Percentiles rank a stretch among this genome's conserved stretches.
Evolutionary conservation across 192 early-diverging fungal genomes (phyloP).

Genomic region (Coemansia asiatica): DNA sequence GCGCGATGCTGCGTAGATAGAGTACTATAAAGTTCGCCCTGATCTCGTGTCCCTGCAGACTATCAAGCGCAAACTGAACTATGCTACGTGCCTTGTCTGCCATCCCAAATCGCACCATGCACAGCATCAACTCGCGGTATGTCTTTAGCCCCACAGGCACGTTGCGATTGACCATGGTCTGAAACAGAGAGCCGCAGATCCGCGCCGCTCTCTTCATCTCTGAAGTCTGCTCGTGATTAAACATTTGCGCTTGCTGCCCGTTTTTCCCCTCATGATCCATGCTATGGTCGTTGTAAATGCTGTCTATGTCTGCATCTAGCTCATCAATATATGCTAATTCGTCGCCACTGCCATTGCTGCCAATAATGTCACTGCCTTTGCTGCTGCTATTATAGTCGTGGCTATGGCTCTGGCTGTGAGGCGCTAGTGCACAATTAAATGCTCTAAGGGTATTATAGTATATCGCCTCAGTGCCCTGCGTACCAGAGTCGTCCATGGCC

Average conservation of each 20-base stretch:
- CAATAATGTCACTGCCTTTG: neutral
- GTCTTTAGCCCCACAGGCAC: constrained; percentile 23
- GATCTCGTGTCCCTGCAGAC: constrained; percentile 13
- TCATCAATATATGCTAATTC: constrained; percentile 28
- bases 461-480: constrained; percentile 27
- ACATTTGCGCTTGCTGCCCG: neutral
- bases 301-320: constrained; percentile 15
- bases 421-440: constrained; percentile 19
- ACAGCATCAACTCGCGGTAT: constrained; percentile 46
- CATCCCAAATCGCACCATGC: constrained; percentile 38
- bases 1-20: constrained; percentile 31
- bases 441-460: constrained; percentile 48
- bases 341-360: neutral
- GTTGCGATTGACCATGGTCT: constrained; percentile 27
- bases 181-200: constrained; percentile 42
- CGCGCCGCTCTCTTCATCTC: constrained; percentile 32
- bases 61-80: constrained; percentile 45
- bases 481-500: constrained; percentile 35
- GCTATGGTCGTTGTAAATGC: neutral
- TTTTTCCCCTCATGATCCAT: neutral
- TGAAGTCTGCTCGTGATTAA: neutral
- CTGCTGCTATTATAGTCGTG: neutral
- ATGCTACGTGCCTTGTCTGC: constrained; percentile 42
- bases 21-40: constrained; percentile 25
- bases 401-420: neutral